phyloP scores from a whole-genome alignment of 257 asterid genomes.

The Thymus mandschuricus region DNA sequence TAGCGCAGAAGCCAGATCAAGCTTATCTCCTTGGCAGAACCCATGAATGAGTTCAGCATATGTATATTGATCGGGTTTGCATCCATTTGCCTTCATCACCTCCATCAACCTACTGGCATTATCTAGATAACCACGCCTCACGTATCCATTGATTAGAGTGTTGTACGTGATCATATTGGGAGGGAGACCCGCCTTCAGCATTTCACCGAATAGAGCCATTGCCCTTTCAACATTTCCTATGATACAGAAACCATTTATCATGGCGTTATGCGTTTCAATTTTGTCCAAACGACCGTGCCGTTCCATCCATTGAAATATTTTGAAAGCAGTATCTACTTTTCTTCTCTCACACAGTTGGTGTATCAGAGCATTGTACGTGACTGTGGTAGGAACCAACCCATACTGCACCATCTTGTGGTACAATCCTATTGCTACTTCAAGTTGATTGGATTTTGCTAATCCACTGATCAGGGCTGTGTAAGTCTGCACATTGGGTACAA shows the following conservation, averaged over 20 bases:
- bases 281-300: slow-evolving; percentile 52
- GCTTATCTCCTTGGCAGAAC: slow-evolving; percentile 59
- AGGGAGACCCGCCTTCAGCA: slow-evolving; percentile 71
- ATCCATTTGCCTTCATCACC: slow-evolving; percentile 78
- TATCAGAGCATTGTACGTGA: slow-evolving; percentile 76
- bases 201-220: slow-evolving; percentile 70
- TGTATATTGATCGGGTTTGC: slow-evolving; percentile 74
- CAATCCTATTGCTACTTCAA: slow-evolving; percentile 77
- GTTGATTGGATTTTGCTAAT: slow-evolving; percentile 57
- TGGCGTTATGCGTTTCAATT: slow-evolving; percentile 63
- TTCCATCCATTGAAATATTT: slow-evolving; percentile 67
- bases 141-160: slow-evolving; percentile 71
- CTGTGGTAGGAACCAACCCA: slow-evolving; percentile 71
- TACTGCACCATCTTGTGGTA: slow-evolving; percentile 79
- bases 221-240: slow-evolving; percentile 66
- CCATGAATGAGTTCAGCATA: slow-evolving; percentile 86
- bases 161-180: slow-evolving; percentile 77
- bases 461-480: slow-evolving; percentile 87
- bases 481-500: slow-evolving; percentile 69
- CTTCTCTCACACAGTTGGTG: slow-evolving; percentile 59
- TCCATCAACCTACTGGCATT: slow-evolving; percentile 84
- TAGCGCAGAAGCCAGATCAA: slow-evolving; percentile 60
- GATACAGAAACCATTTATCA: slow-evolving; percentile 74
- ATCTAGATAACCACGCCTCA: slow-evolving; percentile 49
- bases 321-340: slow-evolving; percentile 50